Evolutionary conservation across 768 basidiomycete genomes (phyloP), one percentile per base, ranked within the genome.

Genomic region (Stropharia rugosoannulata): DNA sequence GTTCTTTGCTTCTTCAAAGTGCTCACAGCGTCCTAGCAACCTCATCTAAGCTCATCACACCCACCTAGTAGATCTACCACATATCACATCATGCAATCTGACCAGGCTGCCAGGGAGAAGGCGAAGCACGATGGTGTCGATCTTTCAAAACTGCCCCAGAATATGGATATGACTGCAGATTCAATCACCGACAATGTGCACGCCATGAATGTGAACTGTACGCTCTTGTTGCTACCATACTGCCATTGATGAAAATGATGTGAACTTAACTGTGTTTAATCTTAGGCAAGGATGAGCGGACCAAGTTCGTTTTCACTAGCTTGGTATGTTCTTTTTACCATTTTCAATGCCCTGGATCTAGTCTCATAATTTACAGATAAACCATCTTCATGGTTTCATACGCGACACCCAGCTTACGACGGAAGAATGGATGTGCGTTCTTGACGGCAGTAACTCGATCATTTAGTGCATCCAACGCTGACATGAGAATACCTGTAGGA

Each of bases 371-470:
- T 5, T 52, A 4, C 72, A 91, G 70, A 66, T 88, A 51, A 78
- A 74, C 27, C 90, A 94, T 65, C 58, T 94, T 7, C 92, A 94
- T 65, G 79, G 83, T 38, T 90, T 91, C 60, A 75, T 90, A 19
- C 77, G 75, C 42, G 91, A 93, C 68, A 87, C 89, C 1, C 79
- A 82, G 55, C 69, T 94, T 49, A 90, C 91, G 15, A 88, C 84
- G 1, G 87, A 93, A 2, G 93, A 95, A 75, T 95, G 93, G 93
- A 86, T 86, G 87, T 79, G 61, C 13, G 75, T 56, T 22, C 22
- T 37, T 15, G 2, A 10, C 8, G 12, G 38, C 15, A n/a, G 13
- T 11, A 6, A 37, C 5, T 25, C 18, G 5, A 1, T 7, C 11
- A 16, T 49, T 15, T 9, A 13, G 32, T n/a, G 18, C 4, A 10